Evolutionary conservation across 805 yeast species (phyloP).

Genomic region (Ogataea paradorogensis): DNA sequence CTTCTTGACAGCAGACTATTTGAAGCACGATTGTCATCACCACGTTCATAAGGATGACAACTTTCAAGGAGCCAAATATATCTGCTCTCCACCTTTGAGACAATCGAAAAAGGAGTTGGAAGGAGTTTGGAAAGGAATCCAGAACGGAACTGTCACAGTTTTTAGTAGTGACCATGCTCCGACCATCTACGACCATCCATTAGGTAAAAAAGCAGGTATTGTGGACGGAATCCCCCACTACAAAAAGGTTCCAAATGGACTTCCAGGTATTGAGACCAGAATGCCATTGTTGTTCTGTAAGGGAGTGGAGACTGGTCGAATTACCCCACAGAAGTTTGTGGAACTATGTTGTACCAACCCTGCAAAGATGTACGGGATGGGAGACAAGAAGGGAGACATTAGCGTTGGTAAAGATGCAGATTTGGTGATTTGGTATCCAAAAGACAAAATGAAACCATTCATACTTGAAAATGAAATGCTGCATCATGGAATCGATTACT

Average conservation of each 20-base stretch:
- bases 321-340: conserved; percentile 41
- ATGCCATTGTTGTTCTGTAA: conserved; percentile 42
- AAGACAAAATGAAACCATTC: conserved; percentile 29
- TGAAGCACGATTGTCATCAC: conserved; percentile 28
- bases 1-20: conserved; percentile 39
- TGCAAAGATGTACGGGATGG: conserved; percentile 44
- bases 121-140: conserved; percentile 44
- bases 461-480: conserved; percentile 30
- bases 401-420: conserved; percentile 50
- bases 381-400: conserved; percentile 40
- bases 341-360: conserved; percentile 46
- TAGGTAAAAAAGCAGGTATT: conserved; percentile 43
- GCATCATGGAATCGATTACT: conserved; percentile 38
- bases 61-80: conserved; percentile 47
- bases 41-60: conserved; percentile 31
- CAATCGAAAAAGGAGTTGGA: conserved; percentile 37
- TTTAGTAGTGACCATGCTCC: conserved; percentile 49
- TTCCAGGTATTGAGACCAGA: conserved; percentile 49
- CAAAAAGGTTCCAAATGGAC: conserved; percentile 45
- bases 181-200: conserved; percentile 38
- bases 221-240: conserved; percentile 40
- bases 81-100: conserved; percentile 51
- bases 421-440: conserved; percentile 46
- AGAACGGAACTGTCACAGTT: conserved; percentile 47
- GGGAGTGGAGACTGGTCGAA: conserved; percentile 42